Percentiles rank a stretch among this genome's conserved stretches.
These are phyloP conservation scores for Aspergillus clavatus DNA, from an alignment of 2,329 filamentous ascomycete genomes.

Conservation along the genomic window DNA sequence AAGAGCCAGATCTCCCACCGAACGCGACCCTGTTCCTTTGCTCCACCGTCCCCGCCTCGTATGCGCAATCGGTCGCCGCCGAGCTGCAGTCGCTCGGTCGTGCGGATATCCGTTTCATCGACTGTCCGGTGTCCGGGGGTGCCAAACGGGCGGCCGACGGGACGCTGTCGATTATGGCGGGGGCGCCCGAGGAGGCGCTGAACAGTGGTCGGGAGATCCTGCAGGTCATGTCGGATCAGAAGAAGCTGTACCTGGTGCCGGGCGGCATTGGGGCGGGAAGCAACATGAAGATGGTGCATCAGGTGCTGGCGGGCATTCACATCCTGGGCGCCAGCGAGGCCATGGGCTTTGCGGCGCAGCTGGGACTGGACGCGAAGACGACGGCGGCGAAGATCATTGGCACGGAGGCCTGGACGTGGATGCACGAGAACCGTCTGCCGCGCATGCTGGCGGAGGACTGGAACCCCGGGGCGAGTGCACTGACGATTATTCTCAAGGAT, in stretches of 20 bases:
- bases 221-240: slow-evolving; percentile 53
- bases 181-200: slow-evolving; percentile 54
- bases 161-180: slow-evolving; percentile 71
- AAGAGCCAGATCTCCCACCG: slow-evolving; percentile 44
- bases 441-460: slow-evolving; percentile 52
- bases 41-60: slow-evolving; percentile 65
- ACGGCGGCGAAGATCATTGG: slow-evolving; percentile 44
- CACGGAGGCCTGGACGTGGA: slow-evolving; percentile 55
- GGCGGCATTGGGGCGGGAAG: slow-evolving; percentile 58
- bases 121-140: slow-evolving; percentile 69
- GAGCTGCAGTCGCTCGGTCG: slow-evolving; percentile 54
- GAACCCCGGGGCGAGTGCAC: slow-evolving; percentile 54
- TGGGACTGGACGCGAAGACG: slow-evolving; percentile 49
- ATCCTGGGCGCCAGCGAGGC: slow-evolving; percentile 58
- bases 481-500: slow-evolving; percentile 59
- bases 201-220: slow-evolving; percentile 56
- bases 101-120: slow-evolving; percentile 62
- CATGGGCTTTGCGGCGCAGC: slow-evolving; percentile 54
- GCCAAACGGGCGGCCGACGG: slow-evolving; percentile 64
- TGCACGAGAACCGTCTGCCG: slow-evolving; percentile 57
- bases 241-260: slow-evolving; percentile 59
- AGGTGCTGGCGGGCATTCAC: slow-evolving; percentile 60
- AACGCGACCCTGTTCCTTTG: slow-evolving; percentile 61
- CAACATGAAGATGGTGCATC: slow-evolving; percentile 61
- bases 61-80: slow-evolving; percentile 57